Conservation (phyloP, 176 grass and related monocot species). For the Alloteropsis semialata region DNA sequence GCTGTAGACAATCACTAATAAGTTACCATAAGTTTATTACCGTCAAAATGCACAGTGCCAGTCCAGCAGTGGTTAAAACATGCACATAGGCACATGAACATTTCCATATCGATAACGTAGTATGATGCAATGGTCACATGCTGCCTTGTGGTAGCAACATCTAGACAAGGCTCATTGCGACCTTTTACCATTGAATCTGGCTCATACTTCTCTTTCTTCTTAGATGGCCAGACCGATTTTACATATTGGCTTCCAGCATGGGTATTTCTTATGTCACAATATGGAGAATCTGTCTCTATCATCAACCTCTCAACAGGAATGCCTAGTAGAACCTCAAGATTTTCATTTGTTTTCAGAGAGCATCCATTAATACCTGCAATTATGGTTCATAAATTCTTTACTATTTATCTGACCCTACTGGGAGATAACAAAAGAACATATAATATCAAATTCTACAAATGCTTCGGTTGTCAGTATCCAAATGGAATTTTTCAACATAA, state of each 20-base stretch:
- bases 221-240: conserved; percentile 82
- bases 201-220: conserved; percentile 94
- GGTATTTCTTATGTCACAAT: conserved; percentile 93
- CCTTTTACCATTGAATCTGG: conserved; percentile 63
- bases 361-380: conserved; percentile 79
- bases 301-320: conserved; percentile 87
- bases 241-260: conserved; percentile 85
- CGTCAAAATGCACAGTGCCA: no score
- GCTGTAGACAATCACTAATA: no score
- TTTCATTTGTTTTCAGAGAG: conserved; percentile 81
- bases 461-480: not conserved
- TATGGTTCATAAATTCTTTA: not conserved
- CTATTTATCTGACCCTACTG: not conserved
- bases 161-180: conserved; percentile 88
- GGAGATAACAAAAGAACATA: not conserved
- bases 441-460: not conserved
- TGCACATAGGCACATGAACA: no score
- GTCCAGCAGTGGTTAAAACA: no score
- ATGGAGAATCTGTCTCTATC: conserved; percentile 96
- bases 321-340: conserved; percentile 71
- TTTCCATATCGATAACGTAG: no score
- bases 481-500: conserved; percentile 21
- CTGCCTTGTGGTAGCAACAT: no score
- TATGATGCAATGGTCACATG: no score
- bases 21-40: no score